These are phyloP conservation scores for Penstemon eatonii DNA, from an alignment of 257 asterid species.

Conservation along the genomic window DNA sequence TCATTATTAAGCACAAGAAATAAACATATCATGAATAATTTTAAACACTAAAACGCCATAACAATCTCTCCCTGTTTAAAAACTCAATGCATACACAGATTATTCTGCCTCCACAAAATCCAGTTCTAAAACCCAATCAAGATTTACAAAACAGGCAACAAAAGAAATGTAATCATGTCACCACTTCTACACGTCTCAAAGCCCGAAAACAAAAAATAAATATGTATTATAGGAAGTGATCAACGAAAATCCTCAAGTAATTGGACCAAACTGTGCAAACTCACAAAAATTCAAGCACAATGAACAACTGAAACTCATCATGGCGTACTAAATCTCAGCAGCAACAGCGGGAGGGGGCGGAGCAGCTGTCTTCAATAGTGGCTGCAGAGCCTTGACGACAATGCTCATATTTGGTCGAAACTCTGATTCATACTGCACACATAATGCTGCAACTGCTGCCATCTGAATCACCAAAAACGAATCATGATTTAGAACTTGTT, in stretches of 20 bases:
- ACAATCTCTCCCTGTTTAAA: neutral
- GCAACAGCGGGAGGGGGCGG: slow-evolving; percentile 38
- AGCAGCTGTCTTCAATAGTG: slow-evolving; percentile 59
- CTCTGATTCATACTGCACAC: slow-evolving; percentile 92
- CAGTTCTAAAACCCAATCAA: slow-evolving; percentile 24
- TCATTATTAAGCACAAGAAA: too few species aligned
- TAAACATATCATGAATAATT: too few species aligned
- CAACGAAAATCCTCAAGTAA: slow-evolving; percentile 1
- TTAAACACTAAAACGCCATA: too few species aligned
- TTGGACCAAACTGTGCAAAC: slow-evolving; percentile 33
- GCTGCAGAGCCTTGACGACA: slow-evolving; percentile 88
- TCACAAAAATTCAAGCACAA: slow-evolving; percentile 24
- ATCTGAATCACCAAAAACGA: slow-evolving; percentile 47
- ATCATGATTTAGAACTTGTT: slow-evolving; percentile 1
- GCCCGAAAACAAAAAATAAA: slow-evolving; percentile 17
- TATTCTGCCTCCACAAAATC: slow-evolving; percentile 29
- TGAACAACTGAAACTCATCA: slow-evolving; percentile 8
- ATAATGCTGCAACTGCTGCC: slow-evolving; percentile 91
- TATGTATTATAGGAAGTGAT: slow-evolving; percentile 2
- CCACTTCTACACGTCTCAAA: slow-evolving; percentile 28
- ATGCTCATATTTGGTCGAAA: slow-evolving; percentile 93
- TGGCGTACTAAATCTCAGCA: slow-evolving; percentile 31
- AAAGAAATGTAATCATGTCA: slow-evolving; percentile 26
- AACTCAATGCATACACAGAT: slow-evolving; percentile 21
- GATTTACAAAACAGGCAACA: slow-evolving; percentile 33